Base-by-base conservation (phyloP, 2,329 filamentous ascomycete species). In the Acrocalymma vagum region DNA sequence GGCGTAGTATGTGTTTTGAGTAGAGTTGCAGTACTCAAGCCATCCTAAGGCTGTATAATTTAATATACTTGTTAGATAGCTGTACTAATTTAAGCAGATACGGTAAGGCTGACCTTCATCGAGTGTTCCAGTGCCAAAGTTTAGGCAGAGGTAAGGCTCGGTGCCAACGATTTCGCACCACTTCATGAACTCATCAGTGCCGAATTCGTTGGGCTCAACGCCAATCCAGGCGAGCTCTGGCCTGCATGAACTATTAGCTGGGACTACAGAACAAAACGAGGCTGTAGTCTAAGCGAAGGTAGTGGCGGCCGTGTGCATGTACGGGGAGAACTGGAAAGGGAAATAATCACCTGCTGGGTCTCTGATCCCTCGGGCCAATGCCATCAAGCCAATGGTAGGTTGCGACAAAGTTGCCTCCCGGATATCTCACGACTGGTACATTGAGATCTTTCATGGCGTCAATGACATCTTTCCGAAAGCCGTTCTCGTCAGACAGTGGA, bases 311-410 rank as follows among this genome's bases (percentile, higher is more conserved):
- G n/a, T n/a, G n/a, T n/a, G n/a, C n/a, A n/a, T n/a, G n/a, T n/a
- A n/a, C n/a, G n/a, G n/a, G n/a, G n/a, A n/a, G 16, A 18, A 34
- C 26, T 34, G 18, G 26, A 34, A 35, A 13, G 15, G 15, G 30
- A 13, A 27, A 29, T 16, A 24, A 51, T 52, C 73, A 80, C 70
- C 78, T 71, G 30, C 70, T 63, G 4, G 87, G 88, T 29, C 90
- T 78, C 56, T 84, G 75, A 15, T 90, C 86, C 48, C 75, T 79
- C 0, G 88, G 88, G 1, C 90, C 89, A 50, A 95, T 78, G 8
- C 88, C 89, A 67, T 94, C 89, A 32, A 85, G 76, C 88, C 90
- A 94, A 74, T 92, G 87, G 67, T 93, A 94, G 1, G 88, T 93
- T 4, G 89, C 89, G 29, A 85, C 81, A 66, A 93, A 94, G 70